Base-by-base conservation (phyloP, 2,329 filamentous ascomycete genomes). In the Gyromitra esculenta region DNA sequence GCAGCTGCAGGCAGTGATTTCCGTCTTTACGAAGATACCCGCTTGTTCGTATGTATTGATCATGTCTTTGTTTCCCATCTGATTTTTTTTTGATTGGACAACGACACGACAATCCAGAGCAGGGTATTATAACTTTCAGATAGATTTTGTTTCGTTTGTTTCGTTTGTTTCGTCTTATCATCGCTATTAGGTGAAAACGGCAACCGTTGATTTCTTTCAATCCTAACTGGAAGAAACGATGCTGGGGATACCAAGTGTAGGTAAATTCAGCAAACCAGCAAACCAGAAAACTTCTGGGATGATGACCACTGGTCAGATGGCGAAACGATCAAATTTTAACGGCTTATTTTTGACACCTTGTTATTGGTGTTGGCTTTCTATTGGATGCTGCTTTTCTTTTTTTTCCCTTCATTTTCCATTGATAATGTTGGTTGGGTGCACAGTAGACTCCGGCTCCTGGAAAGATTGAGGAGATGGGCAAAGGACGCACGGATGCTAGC, bases 401-500 rank as follows among this genome's bases (percentile, higher is more conserved):
- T 60, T 62, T 68, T 31, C 25, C 45, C 64, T 63, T 68, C 54
- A n/a, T 37, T 48, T 45, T 52, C 41, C 48, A 59, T 73, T 60
- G 57, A 37, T 62, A 56, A 43, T 60, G 57, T 64, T 63, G 45
- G 68, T 62, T 62, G 63, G 71, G 56, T 45, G 45, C 37, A 74
- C 64, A 63, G 56, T 43, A 57, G 64, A 21, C 25, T 62, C 59
- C 37, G 54, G 68, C 52, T 50, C 35, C 66, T 60, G 56, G 54
- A 39, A 48, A 48, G 66, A 57, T 39, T 25, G 52, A 59, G 45
- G 48, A 45, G 48, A 67, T 43, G 48, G 50, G 50, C 35, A 31
- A 35, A 57, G 54, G 56, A 57, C 31, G 72, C 72, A 75, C 72
- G 50, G 72, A 45, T 59, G 68, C 72, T 75, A 71, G 66, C 66